phyloP scores from a whole-genome alignment of 2,329 filamentous ascomycete genomes.

The Phialocephala sp. region DNA sequence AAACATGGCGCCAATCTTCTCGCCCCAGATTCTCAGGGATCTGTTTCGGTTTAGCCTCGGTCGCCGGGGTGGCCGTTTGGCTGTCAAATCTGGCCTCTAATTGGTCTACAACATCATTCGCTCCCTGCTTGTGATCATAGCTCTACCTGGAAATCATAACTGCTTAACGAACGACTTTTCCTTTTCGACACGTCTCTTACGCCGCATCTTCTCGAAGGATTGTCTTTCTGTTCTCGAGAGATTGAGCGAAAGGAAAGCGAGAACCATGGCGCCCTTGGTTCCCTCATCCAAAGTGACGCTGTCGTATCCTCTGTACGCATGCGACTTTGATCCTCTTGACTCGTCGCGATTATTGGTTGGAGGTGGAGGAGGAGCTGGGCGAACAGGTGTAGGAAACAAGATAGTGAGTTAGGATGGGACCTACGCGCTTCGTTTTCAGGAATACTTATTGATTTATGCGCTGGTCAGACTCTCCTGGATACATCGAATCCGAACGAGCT shows the following conservation, averaged over 20 bases:
- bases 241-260: neutral
- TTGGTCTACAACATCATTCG: slow-evolving; percentile 13
- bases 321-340: slow-evolving; percentile 86
- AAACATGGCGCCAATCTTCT: neutral
- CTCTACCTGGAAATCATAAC: slow-evolving; percentile 13
- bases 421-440: neutral
- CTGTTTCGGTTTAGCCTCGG: slow-evolving; percentile 20
- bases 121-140: slow-evolving; percentile 13
- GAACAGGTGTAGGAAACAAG: slow-evolving; percentile 84
- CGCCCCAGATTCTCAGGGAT: slow-evolving; percentile 12
- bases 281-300: slow-evolving; percentile 53
- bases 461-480: slow-evolving; percentile 41
- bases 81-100: slow-evolving; percentile 7
- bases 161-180: neutral
- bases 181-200: slow-evolving; percentile 14
- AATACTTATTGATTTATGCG: slow-evolving; percentile 16
- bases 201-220: neutral
- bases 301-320: slow-evolving; percentile 83
- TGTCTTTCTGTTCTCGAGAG: neutral
- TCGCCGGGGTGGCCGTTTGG: slow-evolving; percentile 6
- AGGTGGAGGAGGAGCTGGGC: slow-evolving; percentile 84
- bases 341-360: slow-evolving; percentile 78
- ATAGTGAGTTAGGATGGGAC: slow-evolving; percentile 62
- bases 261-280: slow-evolving; percentile 41
- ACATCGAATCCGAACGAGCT: slow-evolving; percentile 46